A percentile compares a stretch with the other conserved stretches of the same genome.
Conservation (phyloP, 768 basidiomycete species). For the Albatrellus ellisii region DNA sequence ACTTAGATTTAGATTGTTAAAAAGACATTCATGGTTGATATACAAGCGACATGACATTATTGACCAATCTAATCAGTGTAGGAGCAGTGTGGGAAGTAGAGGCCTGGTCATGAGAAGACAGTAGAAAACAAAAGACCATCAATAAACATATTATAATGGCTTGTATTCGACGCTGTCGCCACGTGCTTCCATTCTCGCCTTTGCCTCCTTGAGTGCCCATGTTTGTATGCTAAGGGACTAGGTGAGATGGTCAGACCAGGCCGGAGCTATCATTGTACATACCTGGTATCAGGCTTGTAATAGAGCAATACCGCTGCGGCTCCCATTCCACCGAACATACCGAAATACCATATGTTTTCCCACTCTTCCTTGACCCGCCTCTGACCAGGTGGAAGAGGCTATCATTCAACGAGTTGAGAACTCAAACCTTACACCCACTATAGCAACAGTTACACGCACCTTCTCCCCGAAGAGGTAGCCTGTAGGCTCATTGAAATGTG, state of each 20-base stretch:
- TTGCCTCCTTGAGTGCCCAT: conserved; percentile 88
- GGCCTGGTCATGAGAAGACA: too few species aligned
- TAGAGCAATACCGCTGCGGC: conserved; percentile 65
- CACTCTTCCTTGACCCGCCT: conserved; percentile 83
- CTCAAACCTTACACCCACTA: background rate
- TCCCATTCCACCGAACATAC: conserved; percentile 83
- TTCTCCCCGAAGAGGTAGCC: conserved; percentile 86
- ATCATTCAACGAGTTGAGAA: conserved; percentile 1
- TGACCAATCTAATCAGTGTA: too few species aligned
- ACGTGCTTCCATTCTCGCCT: conserved; percentile 82
- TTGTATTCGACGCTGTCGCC: conserved; percentile 77
- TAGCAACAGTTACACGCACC: conserved; percentile 31
- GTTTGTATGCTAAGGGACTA: conserved; percentile 92
- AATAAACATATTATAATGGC: background rate
- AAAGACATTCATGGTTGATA: too few species aligned
- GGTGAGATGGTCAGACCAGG: conserved; percentile 3
- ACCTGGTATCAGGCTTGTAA: conserved; percentile 94
- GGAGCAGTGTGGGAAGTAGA: too few species aligned
- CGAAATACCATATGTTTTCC: conserved; percentile 84
- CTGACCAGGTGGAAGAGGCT: conserved; percentile 72
- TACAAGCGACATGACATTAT: too few species aligned
- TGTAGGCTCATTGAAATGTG: conserved; percentile 82
- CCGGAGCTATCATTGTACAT: conserved; percentile 16
- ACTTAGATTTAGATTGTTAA: too few species aligned
- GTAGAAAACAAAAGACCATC: background rate